A percentile compares a stretch with the other conserved stretches of the same genome.
Evolutionary conservation across 306 rosid species (phyloP).

Genomic region (Vicia sativa): DNA sequence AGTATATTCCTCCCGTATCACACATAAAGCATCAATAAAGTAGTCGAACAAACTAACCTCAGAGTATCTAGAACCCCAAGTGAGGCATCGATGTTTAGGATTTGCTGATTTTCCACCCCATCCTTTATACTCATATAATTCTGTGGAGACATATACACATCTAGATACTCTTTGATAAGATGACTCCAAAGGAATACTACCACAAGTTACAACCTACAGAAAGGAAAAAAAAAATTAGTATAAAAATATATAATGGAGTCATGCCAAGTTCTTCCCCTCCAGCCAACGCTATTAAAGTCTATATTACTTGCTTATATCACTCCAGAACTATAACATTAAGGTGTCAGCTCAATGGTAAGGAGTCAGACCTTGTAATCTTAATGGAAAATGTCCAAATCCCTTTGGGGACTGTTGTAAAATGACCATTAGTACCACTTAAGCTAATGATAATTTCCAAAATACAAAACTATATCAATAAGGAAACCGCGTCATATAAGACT

Average conservation of each 20-base stretch:
- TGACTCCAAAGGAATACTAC: constrained; percentile 96
- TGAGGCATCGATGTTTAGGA: constrained; percentile 68
- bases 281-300: constrained; percentile 17
- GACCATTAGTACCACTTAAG: neutral
- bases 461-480: neutral
- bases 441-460: neutral
- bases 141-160: constrained; percentile 88
- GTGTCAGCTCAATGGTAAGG: neutral
- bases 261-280: neutral
- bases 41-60: constrained; percentile 67
- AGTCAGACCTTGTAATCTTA: neutral
- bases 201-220: constrained; percentile 94
- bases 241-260: neutral
- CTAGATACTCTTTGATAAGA: constrained; percentile 86
- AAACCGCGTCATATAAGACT: constrained; percentile 11
- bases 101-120: constrained; percentile 79
- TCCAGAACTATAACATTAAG: constrained; percentile 7
- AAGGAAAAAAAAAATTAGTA: constrained; percentile 31
- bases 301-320: neutral
- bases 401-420: neutral
- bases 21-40: constrained; percentile 25
- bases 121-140: constrained; percentile 82
- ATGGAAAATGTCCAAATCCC: neutral
- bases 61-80: constrained; percentile 82
- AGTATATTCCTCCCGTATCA: constrained; percentile 5